phyloP scores from a whole-genome alignment of 768 basidiomycete genomes.

The Panaeolus cyanescens region DNA sequence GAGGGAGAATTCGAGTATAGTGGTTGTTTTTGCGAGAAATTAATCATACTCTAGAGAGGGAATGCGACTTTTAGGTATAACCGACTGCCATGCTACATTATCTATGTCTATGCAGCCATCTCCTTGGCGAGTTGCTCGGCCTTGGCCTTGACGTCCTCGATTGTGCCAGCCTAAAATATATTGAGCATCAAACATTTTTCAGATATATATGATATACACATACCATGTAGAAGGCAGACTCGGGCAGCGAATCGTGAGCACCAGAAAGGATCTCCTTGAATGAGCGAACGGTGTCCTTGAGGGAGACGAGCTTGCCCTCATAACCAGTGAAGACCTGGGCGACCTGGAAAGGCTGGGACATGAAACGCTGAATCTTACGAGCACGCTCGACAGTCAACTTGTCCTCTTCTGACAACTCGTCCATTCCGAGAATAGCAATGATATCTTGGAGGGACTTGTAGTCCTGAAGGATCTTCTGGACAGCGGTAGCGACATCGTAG shows the following conservation, averaged over 20 bases:
- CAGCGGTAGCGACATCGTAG: conserved; percentile 94
- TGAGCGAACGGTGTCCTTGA: conserved; percentile 95
- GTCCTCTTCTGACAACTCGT: conserved; percentile 99
- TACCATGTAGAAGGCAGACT: conserved; percentile 98
- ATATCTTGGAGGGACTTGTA: conserved; percentile 99
- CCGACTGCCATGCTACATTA: conserved; percentile 11
- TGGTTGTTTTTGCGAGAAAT: background rate
- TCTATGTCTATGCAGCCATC: conserved; percentile 57
- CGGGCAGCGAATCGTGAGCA: conserved; percentile 84
- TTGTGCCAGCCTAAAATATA: conserved; percentile 70
- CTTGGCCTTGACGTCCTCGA: conserved; percentile 96
- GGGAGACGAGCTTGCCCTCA: conserved; percentile 93
- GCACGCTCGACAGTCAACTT: conserved; percentile 98
- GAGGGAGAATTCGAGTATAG: background rate
- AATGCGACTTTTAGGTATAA: conserved; percentile 15
- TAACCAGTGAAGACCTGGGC: conserved; percentile 99
- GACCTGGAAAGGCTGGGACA: conserved; percentile 99
- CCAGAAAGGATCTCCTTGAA: conserved; percentile 98
- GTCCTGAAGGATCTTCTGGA: conserved; percentile 96
- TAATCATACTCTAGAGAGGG: background rate
- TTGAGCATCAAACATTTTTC: conserved; percentile 3
- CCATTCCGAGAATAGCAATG: conserved; percentile 99
- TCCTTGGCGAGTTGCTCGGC: conserved; percentile 98
- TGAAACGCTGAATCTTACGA: conserved; percentile 99
- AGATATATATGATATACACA: conserved; percentile 11